Base-by-base conservation (phyloP, 768 basidiomycete genomes). In the Coprinopsis marcescibilis region DNA sequence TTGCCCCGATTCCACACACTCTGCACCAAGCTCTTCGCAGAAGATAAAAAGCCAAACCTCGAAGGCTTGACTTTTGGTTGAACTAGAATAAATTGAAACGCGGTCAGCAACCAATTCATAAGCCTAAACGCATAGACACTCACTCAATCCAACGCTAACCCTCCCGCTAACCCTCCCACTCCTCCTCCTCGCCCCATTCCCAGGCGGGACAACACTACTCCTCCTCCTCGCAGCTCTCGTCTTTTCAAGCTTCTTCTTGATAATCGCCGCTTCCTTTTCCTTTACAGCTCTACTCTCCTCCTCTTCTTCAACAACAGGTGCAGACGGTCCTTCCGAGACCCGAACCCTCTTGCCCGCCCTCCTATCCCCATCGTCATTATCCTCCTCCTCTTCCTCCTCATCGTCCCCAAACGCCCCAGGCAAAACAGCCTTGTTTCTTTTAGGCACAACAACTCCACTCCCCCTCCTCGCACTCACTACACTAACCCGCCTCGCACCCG, bases 1-100 rank as follows among this genome's bases (percentile, higher is more conserved):
- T 71, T 74, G 6, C 69, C 77, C 53, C 83, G 70, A 54, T 78
- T 80, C 85, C 85, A 89, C 1, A 89, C 84, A 52, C 75, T 85
- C 55, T 74, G 70, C 3, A 89, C 85, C 2, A 89, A 65, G 0
- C 77, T 76, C 60, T 86, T 89, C 6, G 87, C 81, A 14, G 74
- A 80, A 17, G 81, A 73, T 4, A 89, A 61, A 67, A 89, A 86
- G 1, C 84, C 87, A 48, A 86, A 80, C 29, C 78, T 76, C 3
- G 78, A 69, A 1, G 78, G 65, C 53, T 78, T 78, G 3, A 63
- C 60, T 56, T 68, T 67, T 2, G 65, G 65, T 66, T 72, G 70
- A 15, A 57, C 69, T 70, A 14, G 43, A 36, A 44, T 19, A 24
- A 49, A 41, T 39, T 30, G 29, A 41, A 20, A 4, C 27, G 52